Evolutionary conservation across 2,329 filamentous ascomycete genomes (phyloP), one percentile per base, ranked within the genome.

Genomic region (Corynespora cassiicola): DNA sequence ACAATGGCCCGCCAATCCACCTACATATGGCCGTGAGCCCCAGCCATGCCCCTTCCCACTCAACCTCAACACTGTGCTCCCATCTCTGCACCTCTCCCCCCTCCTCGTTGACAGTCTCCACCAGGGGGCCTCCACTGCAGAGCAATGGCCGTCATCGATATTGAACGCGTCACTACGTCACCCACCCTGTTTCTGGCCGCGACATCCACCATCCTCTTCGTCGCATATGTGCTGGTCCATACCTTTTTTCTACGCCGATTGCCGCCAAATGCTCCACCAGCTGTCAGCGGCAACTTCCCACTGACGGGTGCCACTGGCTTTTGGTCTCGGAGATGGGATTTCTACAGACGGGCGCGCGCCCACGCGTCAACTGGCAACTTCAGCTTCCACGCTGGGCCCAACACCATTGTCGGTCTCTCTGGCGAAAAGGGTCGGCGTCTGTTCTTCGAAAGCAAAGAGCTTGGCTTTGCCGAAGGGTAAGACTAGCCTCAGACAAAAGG

Each of bases 321-420:
- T 63, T 79, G 77, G 64, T 72, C 71, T 3, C 42, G 64, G 11
- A 65, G 76, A 35, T 69, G 66, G 57, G 68, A 74, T 17, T 80
- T 77, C 51, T 69, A 72, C 36, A 50, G 50, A 12, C 39, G 66
- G n/a, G 64, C 65, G 7, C 48, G 50, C 6, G 47, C 45, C 10
- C 44, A 61, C 6, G 66, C 66, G 1, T 34, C 47, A 5, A 70
- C 65, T 1, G 74, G 74, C 17, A 73, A 74, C 31, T 80, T 78
- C 47, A 73, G 68, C 34, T 79, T 78, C 50, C 73, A 73, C 45
- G 71, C 73, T 3, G 77, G 77, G 0, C 54, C 66, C 5, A 64
- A 74, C 39, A 65, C 64, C 2, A 68, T 79, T 9, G 58, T 80
- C 7, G 74, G 65, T 2, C 31, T 80, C 8, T 69, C 66, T 4